Base-by-base conservation (phyloP, 169 alveolate species). In the Haemoproteus tartakovskyi region DNA sequence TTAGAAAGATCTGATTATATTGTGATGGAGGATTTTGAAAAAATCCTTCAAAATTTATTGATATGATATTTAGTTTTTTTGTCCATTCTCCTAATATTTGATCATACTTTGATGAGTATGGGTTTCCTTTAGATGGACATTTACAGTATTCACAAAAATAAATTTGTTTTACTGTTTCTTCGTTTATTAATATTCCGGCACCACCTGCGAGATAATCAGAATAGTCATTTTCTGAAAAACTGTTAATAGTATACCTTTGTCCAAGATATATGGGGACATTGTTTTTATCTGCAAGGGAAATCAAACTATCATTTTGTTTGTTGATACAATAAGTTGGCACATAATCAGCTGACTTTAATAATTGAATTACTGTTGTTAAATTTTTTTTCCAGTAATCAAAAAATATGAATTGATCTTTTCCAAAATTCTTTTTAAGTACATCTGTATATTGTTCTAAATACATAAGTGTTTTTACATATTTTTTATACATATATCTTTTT, bases 21-120 rank as follows among this genome's bases (percentile, higher is more conserved):
- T 74, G 33, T 0, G 12, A 6, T 2, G 84, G 84, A 0, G n/a
- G 9, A 1, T 57, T 74, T 46, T 47, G 63, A 61, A 57, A 74
- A 50, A 56, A 74, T 9, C 84, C 84, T 74, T 74, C 84, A 48
- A 74, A 56, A 26, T 74, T 57, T 46, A 74, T 74, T 5, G 84
- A 47, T 21, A 74, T 6, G 1, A 74, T 45, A 1, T 48, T 38
- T 18, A 74, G n/a, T 24, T 48, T 27, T 38, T 56, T 74, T 2
- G 63, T 50, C 84, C 84, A 74, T 0, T 22, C 24, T 1, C 84
- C 84, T 30, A 74, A 37, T 0, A 61, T 38, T 21, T 37, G 48
- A 16, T 41, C 84, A 46, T 67, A 24, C n/a, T n/a, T n/a, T n/a
- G n/a, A n/a, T n/a, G n/a, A n/a, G 9, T 33, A 33, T 33, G 43